Base-by-base conservation (phyloP, 352 stramenopile genomes). In the Nothophytophthora sp. region DNA sequence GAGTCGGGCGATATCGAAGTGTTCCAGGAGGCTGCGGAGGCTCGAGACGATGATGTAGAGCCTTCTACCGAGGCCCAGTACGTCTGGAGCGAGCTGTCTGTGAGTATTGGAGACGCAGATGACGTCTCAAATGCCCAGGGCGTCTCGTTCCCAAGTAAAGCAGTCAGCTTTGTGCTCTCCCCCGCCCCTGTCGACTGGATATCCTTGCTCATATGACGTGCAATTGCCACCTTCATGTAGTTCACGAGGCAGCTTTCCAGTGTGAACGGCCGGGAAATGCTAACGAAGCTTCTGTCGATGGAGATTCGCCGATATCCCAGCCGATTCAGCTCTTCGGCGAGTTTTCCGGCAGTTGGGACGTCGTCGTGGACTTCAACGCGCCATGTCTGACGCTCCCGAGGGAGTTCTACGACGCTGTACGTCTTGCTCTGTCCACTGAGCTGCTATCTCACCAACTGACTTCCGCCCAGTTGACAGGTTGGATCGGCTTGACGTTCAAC, bases 361-460 rank as follows among this genome's bases (percentile, higher is more conserved):
- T 70, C 8, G 34, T 63, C 3, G 45, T 90, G 20, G 78, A 90
- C 39, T 80, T 86, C 24, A 83, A 88, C 48, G 34, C 58, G 0
- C 73, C 76, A 5, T 90, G 79, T 29, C 65, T 90, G 15, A 58
- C 67, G 16, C 72, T 90, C 0, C 76, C 79, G 2, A 60, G 63
- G 27, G 72, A 90, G 40, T 88, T 88, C 46, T 90, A 82, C 35
- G 73, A 85, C 34, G 53, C 64, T 45, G 79, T 89, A 62, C 10
- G 45, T 22, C 29, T 40, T 9, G 12, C 7, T 36, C 4, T 32
- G n/a, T 23, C 16, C 15, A 25, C 37, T 0, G 15, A 5, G 27
- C 19, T 13, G 6, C 13, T 27, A 20, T 44, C 20, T 5, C 38
- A 33, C 29, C 5, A 15, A 35, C 29, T 5, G 29, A 5, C 29